Percentiles rank a stretch among this genome's conserved stretches.
Conservation (phyloP, 306 rosid species). For the Sphenostylis stenocarpa region DNA sequence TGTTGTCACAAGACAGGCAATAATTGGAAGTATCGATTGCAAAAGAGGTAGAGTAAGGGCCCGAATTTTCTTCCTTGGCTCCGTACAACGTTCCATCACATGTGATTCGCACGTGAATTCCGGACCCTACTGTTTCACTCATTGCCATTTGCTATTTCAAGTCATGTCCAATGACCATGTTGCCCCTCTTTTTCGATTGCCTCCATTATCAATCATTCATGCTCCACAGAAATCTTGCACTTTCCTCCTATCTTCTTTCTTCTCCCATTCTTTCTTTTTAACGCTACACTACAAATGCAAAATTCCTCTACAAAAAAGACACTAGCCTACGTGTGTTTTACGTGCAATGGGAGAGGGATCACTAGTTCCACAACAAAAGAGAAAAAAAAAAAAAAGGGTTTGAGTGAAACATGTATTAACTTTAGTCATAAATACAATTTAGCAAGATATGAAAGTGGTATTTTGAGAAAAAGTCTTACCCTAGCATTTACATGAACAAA, state of each 20-base stretch:
- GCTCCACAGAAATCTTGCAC: background rate
- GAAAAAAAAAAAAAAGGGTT: too few species aligned
- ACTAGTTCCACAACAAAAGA: too few species aligned
- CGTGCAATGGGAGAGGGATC: background rate
- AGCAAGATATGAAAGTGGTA: too few species aligned
- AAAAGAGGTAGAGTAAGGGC: background rate
- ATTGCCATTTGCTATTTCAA: background rate
- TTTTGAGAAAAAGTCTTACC: too few species aligned
- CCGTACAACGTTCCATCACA: conserved; percentile 38
- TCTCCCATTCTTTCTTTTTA: background rate
- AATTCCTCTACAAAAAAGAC: too few species aligned
- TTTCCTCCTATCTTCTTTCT: background rate
- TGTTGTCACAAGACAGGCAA: conserved; percentile 22
- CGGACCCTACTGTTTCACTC: background rate
- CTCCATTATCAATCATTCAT: conserved; percentile 41
- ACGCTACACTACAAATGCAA: background rate
- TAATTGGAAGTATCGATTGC: conserved; percentile 27
- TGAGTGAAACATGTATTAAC: too few species aligned
- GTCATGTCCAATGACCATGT: conserved; percentile 27
- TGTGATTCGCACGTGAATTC: conserved; percentile 66
- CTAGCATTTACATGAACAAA: too few species aligned
- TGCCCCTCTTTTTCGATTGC: conserved; percentile 24
- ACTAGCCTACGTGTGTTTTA: background rate
- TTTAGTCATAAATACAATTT: too few species aligned
- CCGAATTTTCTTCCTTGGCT: background rate